Percentiles rank a stretch among this genome's conserved stretches.
Evolutionary conservation across 2,329 filamentous ascomycete species (phyloP).

Genomic region (Nemania diffusa): DNA sequence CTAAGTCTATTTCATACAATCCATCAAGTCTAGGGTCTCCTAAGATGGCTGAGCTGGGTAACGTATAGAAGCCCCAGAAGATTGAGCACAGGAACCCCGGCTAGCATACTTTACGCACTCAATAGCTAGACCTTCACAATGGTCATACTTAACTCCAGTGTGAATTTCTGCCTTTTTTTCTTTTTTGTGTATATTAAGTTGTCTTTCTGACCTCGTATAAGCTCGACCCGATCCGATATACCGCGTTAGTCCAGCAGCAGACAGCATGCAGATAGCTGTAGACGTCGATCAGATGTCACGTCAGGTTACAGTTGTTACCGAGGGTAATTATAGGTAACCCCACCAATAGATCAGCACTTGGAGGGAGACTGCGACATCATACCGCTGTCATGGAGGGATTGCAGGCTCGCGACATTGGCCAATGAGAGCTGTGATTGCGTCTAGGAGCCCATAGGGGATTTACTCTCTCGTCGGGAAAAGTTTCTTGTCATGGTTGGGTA

Average conservation of each 20-base stretch:
- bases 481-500: slow-evolving; percentile 8
- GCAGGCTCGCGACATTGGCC: slow-evolving; percentile 13
- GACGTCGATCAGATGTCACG: slow-evolving; percentile 6
- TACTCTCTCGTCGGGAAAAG: slow-evolving; percentile 21
- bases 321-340: slow-evolving; percentile 16
- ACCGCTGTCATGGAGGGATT: slow-evolving; percentile 20
- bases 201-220: neutral
- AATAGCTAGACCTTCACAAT: neutral
- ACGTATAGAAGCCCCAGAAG: neutral
- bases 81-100: neutral
- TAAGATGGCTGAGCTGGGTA: neutral
- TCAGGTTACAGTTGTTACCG: slow-evolving; percentile 14
- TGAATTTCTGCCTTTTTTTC: neutral
- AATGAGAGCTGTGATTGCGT: slow-evolving; percentile 9
- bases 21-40: neutral
- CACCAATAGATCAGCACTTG: neutral
- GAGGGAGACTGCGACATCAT: slow-evolving; percentile 14
- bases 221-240: slow-evolving; percentile 30
- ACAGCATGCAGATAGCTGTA: slow-evolving; percentile 13
- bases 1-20: neutral
- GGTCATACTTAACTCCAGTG: neutral
- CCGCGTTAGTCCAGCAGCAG: slow-evolving; percentile 10
- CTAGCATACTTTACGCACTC: neutral
- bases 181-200: neutral
- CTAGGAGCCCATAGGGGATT: neutral